Evolutionary conservation across 768 basidiomycete species (phyloP).

Genomic region (Hypholoma sublateritium): DNA sequence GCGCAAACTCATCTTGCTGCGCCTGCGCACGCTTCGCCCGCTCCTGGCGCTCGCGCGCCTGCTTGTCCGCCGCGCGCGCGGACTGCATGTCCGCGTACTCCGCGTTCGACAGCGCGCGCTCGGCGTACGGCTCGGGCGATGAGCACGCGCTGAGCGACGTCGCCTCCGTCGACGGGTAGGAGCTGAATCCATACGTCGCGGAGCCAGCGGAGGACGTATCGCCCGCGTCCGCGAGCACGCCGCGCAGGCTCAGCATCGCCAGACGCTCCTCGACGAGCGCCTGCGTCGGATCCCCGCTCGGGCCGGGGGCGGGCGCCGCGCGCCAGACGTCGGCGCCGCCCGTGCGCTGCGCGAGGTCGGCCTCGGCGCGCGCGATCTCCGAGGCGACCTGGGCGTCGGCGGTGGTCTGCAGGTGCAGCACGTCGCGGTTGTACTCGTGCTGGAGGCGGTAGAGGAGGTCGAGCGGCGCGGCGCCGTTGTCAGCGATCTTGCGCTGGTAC

Average conservation of each 20-base stretch:
- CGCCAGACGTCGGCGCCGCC: not conserved
- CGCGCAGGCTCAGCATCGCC: constrained; percentile 20
- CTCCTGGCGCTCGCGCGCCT: constrained; percentile 3
- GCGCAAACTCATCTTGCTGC: constrained; percentile 25
- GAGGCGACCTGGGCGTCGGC: constrained; percentile 22
- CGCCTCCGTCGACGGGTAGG: constrained; percentile 1
- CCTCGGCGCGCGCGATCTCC: constrained; percentile 22
- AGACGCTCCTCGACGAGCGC: constrained; percentile 24
- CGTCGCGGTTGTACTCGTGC: constrained; percentile 19
- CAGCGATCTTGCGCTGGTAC: constrained; percentile 18
- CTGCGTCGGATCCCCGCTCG: constrained; percentile 5
- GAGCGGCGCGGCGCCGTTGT: constrained; percentile 9
- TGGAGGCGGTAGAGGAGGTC: constrained; percentile 19
- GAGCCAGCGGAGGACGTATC: not conserved
- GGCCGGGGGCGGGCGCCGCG: not conserved
- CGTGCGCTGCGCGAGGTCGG: constrained; percentile 15
- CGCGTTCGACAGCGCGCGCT: not conserved
- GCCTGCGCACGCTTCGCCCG: constrained; percentile 16
- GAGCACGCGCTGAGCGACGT: constrained; percentile 1
- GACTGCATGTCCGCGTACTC: not conserved
- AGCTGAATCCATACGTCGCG: not conserved
- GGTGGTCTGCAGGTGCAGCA: constrained; percentile 17
- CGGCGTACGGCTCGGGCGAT: not conserved
- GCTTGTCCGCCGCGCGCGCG: not conserved
- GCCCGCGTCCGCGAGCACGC: not conserved